These are phyloP conservation scores for Ottelia alismoides DNA, from an alignment of 106 monocot species.

Conservation along the genomic window DNA sequence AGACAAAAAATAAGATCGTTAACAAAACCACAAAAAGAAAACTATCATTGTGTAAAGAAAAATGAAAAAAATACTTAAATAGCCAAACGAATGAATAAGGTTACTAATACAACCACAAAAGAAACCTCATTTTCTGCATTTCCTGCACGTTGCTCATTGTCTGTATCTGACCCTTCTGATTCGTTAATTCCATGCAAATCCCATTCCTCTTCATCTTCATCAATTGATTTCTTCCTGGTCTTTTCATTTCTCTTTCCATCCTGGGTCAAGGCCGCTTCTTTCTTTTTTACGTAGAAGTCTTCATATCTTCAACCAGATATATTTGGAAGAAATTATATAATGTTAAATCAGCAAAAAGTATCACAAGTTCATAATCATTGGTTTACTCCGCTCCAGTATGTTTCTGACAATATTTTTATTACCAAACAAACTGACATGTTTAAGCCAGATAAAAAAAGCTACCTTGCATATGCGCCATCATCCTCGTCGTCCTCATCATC, in stretches of 20 bases:
- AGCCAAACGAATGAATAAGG: not conserved
- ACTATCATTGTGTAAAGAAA: not conserved
- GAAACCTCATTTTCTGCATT: constrained; percentile 6
- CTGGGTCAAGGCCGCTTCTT: constrained; percentile 14
- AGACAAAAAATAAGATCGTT: too few relatives aligned
- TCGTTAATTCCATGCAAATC: constrained; percentile 5
- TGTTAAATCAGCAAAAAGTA: too few relatives aligned
- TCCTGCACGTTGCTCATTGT: not conserved
- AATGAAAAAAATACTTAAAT: not conserved
- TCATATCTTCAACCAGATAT: too few relatives aligned
- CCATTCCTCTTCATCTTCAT: constrained; percentile 21
- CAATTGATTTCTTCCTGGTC: constrained; percentile 13
- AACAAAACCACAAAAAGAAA: constrained; percentile 1
- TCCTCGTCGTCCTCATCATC: too few relatives aligned
- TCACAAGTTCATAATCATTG: too few relatives aligned
- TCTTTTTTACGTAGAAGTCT: constrained; percentile 63
- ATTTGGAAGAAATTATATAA: too few relatives aligned
- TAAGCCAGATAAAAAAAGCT: too few relatives aligned
- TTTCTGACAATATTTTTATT: too few relatives aligned
- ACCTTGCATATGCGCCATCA: too few relatives aligned
- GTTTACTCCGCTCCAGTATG: too few relatives aligned
- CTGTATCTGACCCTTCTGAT: not conserved
- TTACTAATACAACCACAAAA: not conserved
- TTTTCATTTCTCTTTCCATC: constrained; percentile 8
- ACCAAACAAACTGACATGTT: too few relatives aligned